Percentiles rank a stretch among this genome's conserved stretches.
These are phyloP conservation scores for Bocquillonia castaneifolia DNA, from an alignment of 441 rosid genomes.

Conservation along the genomic window DNA sequence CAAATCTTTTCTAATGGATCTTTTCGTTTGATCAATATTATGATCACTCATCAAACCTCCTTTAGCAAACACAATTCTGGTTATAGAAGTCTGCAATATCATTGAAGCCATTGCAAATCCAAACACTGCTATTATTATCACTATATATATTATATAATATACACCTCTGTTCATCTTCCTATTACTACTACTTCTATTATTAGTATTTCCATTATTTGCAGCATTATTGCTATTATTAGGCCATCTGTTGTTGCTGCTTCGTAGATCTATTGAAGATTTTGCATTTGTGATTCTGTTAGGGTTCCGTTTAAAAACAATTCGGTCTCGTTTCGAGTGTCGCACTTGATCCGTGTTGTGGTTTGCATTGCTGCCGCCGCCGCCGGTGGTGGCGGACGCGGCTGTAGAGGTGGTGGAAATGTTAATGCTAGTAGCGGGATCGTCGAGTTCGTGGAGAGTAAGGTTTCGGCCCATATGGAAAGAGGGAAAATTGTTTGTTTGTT, in stretches of 20 bases:
- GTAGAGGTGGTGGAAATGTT: slow-evolving; percentile 13
- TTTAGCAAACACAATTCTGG: slow-evolving; percentile 45
- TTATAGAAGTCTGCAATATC: slow-evolving; percentile 74
- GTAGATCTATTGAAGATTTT: slow-evolving; percentile 39
- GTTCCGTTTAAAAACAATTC: slow-evolving; percentile 57
- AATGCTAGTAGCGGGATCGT: slow-evolving; percentile 31
- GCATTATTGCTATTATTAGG: background rate
- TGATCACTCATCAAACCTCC: slow-evolving; percentile 57
- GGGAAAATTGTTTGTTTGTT: background rate
- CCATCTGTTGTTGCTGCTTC: slow-evolving; percentile 12
- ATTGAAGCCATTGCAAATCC: slow-evolving; percentile 73
- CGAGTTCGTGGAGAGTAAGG: slow-evolving; percentile 42
- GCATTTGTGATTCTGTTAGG: slow-evolving; percentile 25
- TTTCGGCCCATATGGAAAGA: slow-evolving; percentile 39
- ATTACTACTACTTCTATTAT: background rate
- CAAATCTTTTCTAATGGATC: slow-evolving; percentile 40
- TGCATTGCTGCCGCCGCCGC: slow-evolving; percentile 26
- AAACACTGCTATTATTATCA: slow-evolving; percentile 56
- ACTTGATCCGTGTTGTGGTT: slow-evolving; percentile 30
- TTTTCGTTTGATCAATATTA: background rate
- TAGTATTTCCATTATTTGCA: background rate
- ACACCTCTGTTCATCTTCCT: slow-evolving; percentile 62
- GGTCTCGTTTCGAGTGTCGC: slow-evolving; percentile 58
- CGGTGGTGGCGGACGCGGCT: slow-evolving; percentile 10
- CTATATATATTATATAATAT: slow-evolving; percentile 55